phyloP scores from a whole-genome alignment of 2,329 filamentous ascomycete genomes.

The Apiospora sp. region DNA sequence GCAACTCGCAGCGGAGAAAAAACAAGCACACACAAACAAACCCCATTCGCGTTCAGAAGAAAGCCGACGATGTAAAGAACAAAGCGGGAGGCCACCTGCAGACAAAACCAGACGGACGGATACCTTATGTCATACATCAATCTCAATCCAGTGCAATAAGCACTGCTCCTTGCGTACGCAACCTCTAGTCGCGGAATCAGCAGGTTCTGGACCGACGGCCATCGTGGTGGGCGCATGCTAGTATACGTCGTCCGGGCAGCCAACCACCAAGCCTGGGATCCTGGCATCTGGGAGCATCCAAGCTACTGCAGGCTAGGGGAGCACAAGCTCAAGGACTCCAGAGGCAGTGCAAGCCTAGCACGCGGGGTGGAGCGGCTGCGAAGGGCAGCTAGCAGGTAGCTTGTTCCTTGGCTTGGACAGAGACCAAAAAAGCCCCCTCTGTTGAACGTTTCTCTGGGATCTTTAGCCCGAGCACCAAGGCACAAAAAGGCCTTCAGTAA shows the following conservation, averaged over 20 bases:
- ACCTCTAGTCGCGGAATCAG: slow-evolving; percentile 15
- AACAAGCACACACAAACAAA: neutral
- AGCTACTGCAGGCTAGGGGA: neutral
- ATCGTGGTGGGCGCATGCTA: neutral
- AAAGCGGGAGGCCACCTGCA: neutral
- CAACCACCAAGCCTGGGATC: neutral
- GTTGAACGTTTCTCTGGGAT: slow-evolving; percentile 1
- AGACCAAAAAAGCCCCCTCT: neutral
- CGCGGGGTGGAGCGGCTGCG: slow-evolving; percentile 10
- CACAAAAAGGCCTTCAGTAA: no score
- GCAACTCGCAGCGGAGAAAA: neutral
- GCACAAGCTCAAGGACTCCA: neutral
- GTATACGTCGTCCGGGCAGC: slow-evolving; percentile 4
- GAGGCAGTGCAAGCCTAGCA: slow-evolving; percentile 12
- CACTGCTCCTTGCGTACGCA: neutral
- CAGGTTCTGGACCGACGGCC: slow-evolving; percentile 17
- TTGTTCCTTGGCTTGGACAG: neutral
- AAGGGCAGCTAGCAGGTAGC: neutral
- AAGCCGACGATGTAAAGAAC: neutral
- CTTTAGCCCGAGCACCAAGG: neutral
- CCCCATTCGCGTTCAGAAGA: neutral
- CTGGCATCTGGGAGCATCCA: neutral
- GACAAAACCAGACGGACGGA: neutral
- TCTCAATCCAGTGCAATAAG: neutral
- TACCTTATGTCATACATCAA: neutral